phyloP scores from a whole-genome alignment of 1,284 basidiomycete species.

The Takashimella tepidaria region DNA sequence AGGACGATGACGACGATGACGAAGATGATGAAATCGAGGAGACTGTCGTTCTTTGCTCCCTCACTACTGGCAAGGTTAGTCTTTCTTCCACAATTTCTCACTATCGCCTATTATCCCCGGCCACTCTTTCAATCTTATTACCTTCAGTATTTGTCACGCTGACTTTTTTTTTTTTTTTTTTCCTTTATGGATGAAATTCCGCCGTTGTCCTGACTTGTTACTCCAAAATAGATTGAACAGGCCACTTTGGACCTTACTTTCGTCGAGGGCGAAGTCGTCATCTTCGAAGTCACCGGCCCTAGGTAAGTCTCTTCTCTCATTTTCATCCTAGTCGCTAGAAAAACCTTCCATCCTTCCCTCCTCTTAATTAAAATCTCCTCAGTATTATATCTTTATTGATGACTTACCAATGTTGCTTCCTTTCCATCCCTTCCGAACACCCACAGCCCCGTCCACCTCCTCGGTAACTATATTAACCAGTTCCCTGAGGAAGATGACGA shows the following conservation, averaged over 20 bases:
- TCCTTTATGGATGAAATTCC: no score
- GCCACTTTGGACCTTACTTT: conserved; percentile 69
- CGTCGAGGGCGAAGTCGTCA: conserved; percentile 62
- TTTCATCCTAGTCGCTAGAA: not conserved
- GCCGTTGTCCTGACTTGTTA: conserved; percentile 4
- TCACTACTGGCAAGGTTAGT: conserved; percentile 51
- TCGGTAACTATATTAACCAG: conserved; percentile 78
- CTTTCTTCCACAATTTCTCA: conserved; percentile 1
- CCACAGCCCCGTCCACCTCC: conserved; percentile 78
- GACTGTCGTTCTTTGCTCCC: conserved; percentile 51
- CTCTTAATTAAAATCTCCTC: no score
- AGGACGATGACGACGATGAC: conserved; percentile 49
- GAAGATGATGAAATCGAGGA: conserved; percentile 45
- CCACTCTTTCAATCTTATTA: not conserved
- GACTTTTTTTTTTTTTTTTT: not conserved
- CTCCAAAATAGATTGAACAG: conserved; percentile 81
- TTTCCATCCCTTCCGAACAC: no score
- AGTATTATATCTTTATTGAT: not conserved
- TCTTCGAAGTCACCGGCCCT: conserved; percentile 73
- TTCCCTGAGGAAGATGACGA: conserved; percentile 44
- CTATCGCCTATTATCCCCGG: no score
- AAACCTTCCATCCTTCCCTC: not conserved
- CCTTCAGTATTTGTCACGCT: not conserved
- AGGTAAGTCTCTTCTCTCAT: conserved; percentile 54
- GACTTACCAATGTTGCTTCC: conserved; percentile 2